These are phyloP conservation scores for Aspergillus kassunensis DNA, from an alignment of 495 filamentous ascomycete genomes.

Conservation along the genomic window DNA sequence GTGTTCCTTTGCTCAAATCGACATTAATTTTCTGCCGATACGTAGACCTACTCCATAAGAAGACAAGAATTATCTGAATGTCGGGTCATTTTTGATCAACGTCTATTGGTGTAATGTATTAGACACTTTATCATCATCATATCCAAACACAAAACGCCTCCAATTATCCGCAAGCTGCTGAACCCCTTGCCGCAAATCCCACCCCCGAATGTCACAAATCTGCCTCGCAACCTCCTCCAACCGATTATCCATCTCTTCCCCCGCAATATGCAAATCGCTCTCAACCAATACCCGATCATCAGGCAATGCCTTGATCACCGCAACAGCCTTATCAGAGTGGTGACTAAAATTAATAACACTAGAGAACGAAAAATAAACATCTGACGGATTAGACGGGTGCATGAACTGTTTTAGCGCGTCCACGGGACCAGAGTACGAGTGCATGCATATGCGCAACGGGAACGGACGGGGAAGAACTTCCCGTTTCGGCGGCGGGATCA, in stretches of 20 bases:
- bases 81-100: not conserved
- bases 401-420: slow-evolving; percentile 76
- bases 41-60: too few relatives aligned
- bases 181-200: slow-evolving; percentile 70
- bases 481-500: too few relatives aligned
- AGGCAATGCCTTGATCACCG: slow-evolving; percentile 71
- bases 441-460: slow-evolving; percentile 87
- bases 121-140: not conserved
- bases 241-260: slow-evolving; percentile 71
- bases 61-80: too few relatives aligned
- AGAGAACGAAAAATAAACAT: slow-evolving; percentile 88
- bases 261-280: slow-evolving; percentile 86
- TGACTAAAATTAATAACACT: slow-evolving; percentile 73
- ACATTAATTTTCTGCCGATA: too few relatives aligned
- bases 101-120: too few relatives aligned
- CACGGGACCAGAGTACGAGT: slow-evolving; percentile 83
- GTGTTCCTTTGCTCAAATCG: too few relatives aligned
- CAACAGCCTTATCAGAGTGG: slow-evolving; percentile 47
- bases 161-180: slow-evolving; percentile 71
- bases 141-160: slow-evolving; percentile 71
- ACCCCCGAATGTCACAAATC: slow-evolving; percentile 74
- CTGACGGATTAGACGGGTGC: slow-evolving; percentile 65
- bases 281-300: slow-evolving; percentile 78
- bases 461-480: slow-evolving; percentile 61
- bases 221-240: slow-evolving; percentile 69